Evolutionary conservation across 2,329 filamentous ascomycete genomes (phyloP).

Genomic region (Elsinoe australis): DNA sequence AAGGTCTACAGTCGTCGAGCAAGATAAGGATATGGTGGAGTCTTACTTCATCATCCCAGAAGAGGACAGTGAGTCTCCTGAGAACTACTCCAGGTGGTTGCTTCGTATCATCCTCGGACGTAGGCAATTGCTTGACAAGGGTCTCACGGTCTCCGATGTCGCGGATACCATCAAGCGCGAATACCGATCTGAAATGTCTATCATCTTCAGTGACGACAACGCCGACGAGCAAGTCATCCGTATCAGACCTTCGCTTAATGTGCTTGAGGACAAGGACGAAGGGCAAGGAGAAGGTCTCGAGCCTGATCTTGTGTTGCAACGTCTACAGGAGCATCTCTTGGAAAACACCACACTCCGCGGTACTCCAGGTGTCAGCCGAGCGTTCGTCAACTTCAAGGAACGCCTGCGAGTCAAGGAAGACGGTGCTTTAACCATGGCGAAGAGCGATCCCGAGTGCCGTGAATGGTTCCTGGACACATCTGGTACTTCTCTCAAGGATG

Average conservation of each 20-base stretch:
- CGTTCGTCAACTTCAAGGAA: slow-evolving; percentile 80
- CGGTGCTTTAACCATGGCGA: slow-evolving; percentile 66
- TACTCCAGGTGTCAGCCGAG: slow-evolving; percentile 78
- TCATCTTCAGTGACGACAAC: slow-evolving; percentile 98
- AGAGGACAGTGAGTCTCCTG: slow-evolving; percentile 58
- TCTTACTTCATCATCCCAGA: slow-evolving; percentile 94
- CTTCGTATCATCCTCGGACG: slow-evolving; percentile 88
- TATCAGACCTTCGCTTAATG: slow-evolving; percentile 49
- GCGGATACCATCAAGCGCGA: slow-evolving; percentile 82
- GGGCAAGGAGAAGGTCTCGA: slow-evolving; percentile 69
- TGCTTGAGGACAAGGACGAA: slow-evolving; percentile 57
- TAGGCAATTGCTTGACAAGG: slow-evolving; percentile 92
- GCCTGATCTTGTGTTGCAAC: slow-evolving; percentile 88
- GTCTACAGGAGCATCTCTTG: slow-evolving; percentile 82
- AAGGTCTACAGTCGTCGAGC: slow-evolving; percentile 72
- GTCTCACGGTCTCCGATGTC: slow-evolving; percentile 83
- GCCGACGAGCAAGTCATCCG: slow-evolving; percentile 92
- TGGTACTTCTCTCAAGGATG: slow-evolving; percentile 76
- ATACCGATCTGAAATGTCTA: slow-evolving; percentile 74
- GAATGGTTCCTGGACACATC: slow-evolving; percentile 97
- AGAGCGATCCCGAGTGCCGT: slow-evolving; percentile 65
- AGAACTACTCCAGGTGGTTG: slow-evolving; percentile 82
- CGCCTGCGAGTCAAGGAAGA: slow-evolving; percentile 60
- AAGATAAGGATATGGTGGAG: slow-evolving; percentile 88
- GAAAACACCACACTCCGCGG: slow-evolving; percentile 87